Evolutionary conservation across 1,284 basidiomycete genomes (phyloP), one percentile per base, ranked within the genome.

Genomic region (Butyriboletus appendiculatus): DNA sequence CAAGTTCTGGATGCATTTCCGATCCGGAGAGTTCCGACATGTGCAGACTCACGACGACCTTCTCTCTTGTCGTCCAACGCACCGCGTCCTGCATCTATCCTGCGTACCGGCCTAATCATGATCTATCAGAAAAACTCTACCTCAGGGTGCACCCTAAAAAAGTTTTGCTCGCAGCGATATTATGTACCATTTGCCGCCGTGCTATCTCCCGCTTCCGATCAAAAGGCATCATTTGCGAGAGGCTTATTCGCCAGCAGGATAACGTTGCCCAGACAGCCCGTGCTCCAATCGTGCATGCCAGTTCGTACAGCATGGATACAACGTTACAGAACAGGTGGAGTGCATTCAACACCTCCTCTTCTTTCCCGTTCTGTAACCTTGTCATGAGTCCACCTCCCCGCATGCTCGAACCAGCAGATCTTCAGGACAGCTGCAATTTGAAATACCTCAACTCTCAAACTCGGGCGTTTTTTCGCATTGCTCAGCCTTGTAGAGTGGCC

Each of bases 141-240:
- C 32, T 68, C 67, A 69, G 67, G 67, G 67, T 59, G 58, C 56
- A 69, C 67, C 67, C 67, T 58, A 57, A 62, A 70, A 57, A 59
- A 55, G 62, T 58, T 63, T 56, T 55, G 52, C 39, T 55, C 47
- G 52, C 67, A 67, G 52, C 51, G 18, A 58, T 70, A 69, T 69
- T 73, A 69, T 73, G 67, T 69, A 58, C 46, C 56, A n/a, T 44
- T 48, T 52, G 46, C 32, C 39, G 54, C 58, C 57, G 54, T 56
- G 51, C 48, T 56, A 54, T 60, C 55, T 66, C 64, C 59, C 59
- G 62, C 56, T 48, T 59, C 70, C 59, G 69, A 68, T 71, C 69
- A 71, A 46, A 48, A 47, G 26, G 35, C 58, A 56, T 52, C 42
- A 50, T 52, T 61, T 48, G 50, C 46, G 28, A 52, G 38, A 48